Base-by-base conservation (phyloP, 2,329 filamentous ascomycete genomes). In the Didymellaceae sp. region DNA sequence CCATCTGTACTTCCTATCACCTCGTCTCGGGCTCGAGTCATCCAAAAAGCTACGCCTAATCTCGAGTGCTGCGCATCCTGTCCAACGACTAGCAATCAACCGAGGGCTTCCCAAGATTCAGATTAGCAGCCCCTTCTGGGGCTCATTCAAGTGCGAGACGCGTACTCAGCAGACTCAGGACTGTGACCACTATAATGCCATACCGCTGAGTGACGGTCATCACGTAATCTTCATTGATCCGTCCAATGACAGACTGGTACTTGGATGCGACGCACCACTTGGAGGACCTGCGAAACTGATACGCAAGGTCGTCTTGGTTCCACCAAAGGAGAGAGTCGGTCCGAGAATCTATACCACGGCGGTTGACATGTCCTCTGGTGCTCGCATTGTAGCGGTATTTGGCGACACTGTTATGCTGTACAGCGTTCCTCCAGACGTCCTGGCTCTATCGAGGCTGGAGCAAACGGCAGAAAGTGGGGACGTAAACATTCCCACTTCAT, bases 181-280 rank as follows among this genome's bases (percentile, higher is more conserved):
- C 20, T 78, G 78, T 25, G 84, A 87, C 61, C 84, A 88, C 59
- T 87, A 85, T 60, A 80, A 80, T 35, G 85, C 85, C 2, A 72
- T 87, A 10, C 86, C 86, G 3, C 67, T 89, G 30, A 86, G 83
- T 54, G 86, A 89, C 65, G 85, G 86, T 1, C 74, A 81, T 47
- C 84, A 88, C 58, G 76, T 89, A 26, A 70, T 88, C 5, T 88
- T 87, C 65, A 83, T 83, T 6, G 85, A 88, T 62, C 84, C 85
- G 4, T 68, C 70, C 9, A 82, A 77, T 1, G 80, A 78, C 8
- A 68, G 77, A 7, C 76, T 89, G 6, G 86, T 80, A 53, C 71
- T 89, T 13, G 86, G 86, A 3, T 83, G 78, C 35, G 83, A 88
- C 72, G 80, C 82, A 0, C 82, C 84, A 1, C 72, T 83, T 14